Conservation (phyloP, 2,329 filamentous ascomycete genomes). For the Whalleya microplaca region DNA sequence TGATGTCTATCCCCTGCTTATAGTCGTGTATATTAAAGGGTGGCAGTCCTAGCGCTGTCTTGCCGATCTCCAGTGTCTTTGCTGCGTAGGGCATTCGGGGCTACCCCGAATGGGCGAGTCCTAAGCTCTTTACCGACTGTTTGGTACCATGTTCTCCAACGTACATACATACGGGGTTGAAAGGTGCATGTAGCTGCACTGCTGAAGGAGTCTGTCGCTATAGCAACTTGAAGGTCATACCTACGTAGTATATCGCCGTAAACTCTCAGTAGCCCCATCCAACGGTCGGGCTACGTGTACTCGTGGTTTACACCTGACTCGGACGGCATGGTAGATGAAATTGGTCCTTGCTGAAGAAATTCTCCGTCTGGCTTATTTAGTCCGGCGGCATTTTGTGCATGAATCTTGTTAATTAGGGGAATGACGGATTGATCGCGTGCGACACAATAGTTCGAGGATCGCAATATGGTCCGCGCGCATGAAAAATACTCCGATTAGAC, state of each 20-base stretch:
- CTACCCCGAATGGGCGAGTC: conserved; percentile 23
- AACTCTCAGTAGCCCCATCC: conserved; percentile 7
- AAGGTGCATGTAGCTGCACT: not conserved
- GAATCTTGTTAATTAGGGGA: conserved; percentile 32
- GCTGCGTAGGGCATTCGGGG: too few species aligned
- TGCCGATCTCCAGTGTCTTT: conserved; percentile 17
- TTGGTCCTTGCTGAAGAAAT: conserved; percentile 30
- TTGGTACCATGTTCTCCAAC: conserved; percentile 21
- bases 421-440: conserved; percentile 30
- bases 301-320: conserved; percentile 18
- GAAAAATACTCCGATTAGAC: conserved; percentile 39
- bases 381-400: conserved; percentile 36
- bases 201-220: not conserved
- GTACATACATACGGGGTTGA: conserved; percentile 6
- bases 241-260: not conserved
- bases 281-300: conserved; percentile 20
- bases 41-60: conserved; percentile 25
- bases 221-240: not conserved
- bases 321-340: conserved; percentile 23
- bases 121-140: conserved; percentile 23
- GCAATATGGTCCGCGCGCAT: conserved; percentile 37
- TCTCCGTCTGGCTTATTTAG: conserved; percentile 33
- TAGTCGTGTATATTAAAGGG: not conserved
- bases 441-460: conserved; percentile 31
- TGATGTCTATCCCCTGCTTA: not conserved